Conservation (phyloP, 768 basidiomycete genomes). For the Agaricus blazei region DNA sequence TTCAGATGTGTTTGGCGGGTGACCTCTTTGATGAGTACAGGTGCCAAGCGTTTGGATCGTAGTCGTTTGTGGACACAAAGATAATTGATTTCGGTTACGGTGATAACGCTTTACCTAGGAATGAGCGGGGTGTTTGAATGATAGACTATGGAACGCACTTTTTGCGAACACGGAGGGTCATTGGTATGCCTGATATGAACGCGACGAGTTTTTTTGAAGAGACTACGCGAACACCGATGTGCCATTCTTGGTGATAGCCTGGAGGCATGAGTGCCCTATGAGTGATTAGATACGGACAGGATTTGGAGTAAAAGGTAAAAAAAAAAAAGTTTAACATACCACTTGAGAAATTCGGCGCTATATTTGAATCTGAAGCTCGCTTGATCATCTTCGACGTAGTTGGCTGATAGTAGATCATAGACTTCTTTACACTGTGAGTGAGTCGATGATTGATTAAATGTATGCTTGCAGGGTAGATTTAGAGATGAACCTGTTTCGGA, state of each 20-base stretch:
- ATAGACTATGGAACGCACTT: constrained; percentile 49
- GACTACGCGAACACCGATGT: constrained; percentile 87
- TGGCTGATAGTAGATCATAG: constrained; percentile 82
- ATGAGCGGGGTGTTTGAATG: not conserved
- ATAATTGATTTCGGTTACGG: constrained; percentile 90
- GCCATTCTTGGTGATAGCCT: constrained; percentile 92
- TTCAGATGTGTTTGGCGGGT: constrained; percentile 87
- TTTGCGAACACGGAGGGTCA: constrained; percentile 77
- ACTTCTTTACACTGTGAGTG: constrained; percentile 80
- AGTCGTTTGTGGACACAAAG: constrained; percentile 97
- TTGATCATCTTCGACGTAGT: constrained; percentile 96
- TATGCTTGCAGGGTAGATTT: not conserved
- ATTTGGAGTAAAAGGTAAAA: not conserved
- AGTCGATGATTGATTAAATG: constrained; percentile 1
- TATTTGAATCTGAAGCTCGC: constrained; percentile 98
- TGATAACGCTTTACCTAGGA: constrained; percentile 47
- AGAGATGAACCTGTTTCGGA: constrained; percentile 55
- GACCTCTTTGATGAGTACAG: constrained; percentile 96
- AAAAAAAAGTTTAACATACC: constrained; percentile 39
- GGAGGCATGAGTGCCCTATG: constrained; percentile 91
- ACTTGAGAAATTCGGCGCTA: constrained; percentile 87
- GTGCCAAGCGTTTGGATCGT: constrained; percentile 89
- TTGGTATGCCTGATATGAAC: constrained; percentile 91
- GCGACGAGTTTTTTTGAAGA: constrained; percentile 92
- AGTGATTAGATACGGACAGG: not conserved